Percentiles rank a stretch among this genome's conserved stretches.
Conservation (phyloP, 2,329 filamentous ascomycete genomes). For the Cercospora sp. region DNA sequence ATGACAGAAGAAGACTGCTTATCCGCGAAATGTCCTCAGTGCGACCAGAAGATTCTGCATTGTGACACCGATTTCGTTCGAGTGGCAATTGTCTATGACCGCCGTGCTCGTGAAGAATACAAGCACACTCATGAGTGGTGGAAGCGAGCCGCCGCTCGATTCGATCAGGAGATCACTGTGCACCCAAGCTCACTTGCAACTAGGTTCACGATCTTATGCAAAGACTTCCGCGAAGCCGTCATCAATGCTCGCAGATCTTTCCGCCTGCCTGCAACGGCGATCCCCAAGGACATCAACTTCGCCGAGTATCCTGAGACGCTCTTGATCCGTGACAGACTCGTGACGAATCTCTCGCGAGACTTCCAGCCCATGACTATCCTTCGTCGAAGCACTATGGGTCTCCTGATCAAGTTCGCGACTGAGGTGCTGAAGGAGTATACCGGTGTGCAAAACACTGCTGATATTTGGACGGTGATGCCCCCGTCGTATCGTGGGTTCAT, state of each 20-base stretch:
- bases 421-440: neutral
- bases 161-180: neutral
- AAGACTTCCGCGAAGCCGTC: neutral
- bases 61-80: neutral
- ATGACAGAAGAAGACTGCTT: neutral
- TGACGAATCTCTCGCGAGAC: neutral
- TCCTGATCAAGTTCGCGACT: neutral
- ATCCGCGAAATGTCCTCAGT: neutral
- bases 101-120: neutral
- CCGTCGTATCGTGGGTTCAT: neutral
- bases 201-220: neutral
- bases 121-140: neutral
- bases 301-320: neutral
- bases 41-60: neutral
- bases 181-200: neutral
- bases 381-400: neutral
- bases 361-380: neutral
- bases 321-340: neutral
- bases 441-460: neutral
- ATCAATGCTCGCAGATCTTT: neutral
- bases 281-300: neutral
- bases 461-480: neutral
- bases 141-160: neutral
- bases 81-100: neutral
- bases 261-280: neutral